A percentile compares a stretch with the other conserved stretches of the same genome.
Evolutionary conservation across 495 filamentous ascomycete species (phyloP).

Genomic region (Neurospora sp.): DNA sequence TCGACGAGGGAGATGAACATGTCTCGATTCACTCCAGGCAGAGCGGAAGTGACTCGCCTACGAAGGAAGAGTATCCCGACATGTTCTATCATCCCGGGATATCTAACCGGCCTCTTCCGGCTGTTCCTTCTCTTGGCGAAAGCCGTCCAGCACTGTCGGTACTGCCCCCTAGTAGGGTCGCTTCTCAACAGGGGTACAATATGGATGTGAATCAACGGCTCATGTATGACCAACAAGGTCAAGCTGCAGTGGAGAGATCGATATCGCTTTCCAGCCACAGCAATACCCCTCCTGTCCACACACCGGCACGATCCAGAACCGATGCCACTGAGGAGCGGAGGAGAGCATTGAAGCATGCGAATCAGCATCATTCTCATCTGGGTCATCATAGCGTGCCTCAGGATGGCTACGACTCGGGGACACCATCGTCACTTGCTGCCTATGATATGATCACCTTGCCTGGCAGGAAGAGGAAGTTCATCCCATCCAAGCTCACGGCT

Average conservation of each 20-base stretch:
- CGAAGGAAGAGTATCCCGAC: slow-evolving; percentile 65
- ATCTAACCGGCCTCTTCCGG: slow-evolving; percentile 61
- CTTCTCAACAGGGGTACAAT: slow-evolving; percentile 30
- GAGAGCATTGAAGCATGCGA: slow-evolving; percentile 48
- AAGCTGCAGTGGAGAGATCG: slow-evolving; percentile 67
- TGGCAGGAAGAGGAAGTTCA: slow-evolving; percentile 66
- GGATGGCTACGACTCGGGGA: slow-evolving; percentile 40
- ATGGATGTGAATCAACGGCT: slow-evolving; percentile 29
- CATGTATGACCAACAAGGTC: slow-evolving; percentile 16
- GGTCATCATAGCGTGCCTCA: slow-evolving; percentile 35
- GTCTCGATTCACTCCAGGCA: slow-evolving; percentile 40
- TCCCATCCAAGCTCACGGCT: slow-evolving; percentile 74
- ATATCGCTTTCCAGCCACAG: slow-evolving; percentile 74
- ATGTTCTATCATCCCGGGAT: slow-evolving; percentile 90
- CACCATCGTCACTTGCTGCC: slow-evolving; percentile 43
- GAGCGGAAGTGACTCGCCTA: slow-evolving; percentile 47
- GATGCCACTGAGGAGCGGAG: slow-evolving; percentile 65
- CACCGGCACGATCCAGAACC: slow-evolving; percentile 85
- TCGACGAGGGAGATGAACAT: slow-evolving; percentile 85
- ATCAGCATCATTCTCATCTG: slow-evolving; percentile 41
- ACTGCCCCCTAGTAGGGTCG: slow-evolving; percentile 22
- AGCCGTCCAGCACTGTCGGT: slow-evolving; percentile 30
- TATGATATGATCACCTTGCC: slow-evolving; percentile 66
- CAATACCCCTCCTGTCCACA: slow-evolving; percentile 66
- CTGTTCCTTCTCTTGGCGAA: slow-evolving; percentile 48